These are phyloP conservation scores for Wallacemonas sp. DNA, from an alignment of 208 protist genomes.

Conservation along the genomic window DNA sequence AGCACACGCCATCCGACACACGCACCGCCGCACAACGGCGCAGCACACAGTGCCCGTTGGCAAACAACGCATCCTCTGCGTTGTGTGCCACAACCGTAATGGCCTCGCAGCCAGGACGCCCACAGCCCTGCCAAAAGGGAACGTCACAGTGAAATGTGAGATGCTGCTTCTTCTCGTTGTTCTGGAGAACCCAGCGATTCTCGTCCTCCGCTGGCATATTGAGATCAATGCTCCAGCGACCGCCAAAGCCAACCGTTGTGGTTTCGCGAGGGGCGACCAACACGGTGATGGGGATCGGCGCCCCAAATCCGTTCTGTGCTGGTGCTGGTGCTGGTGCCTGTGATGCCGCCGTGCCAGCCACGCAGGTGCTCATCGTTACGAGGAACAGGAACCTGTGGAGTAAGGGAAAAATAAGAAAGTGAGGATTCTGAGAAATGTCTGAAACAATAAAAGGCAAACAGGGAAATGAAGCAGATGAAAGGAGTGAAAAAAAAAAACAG, in stretches of 20 bases:
- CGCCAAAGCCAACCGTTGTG: conserved; percentile 1
- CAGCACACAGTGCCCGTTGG: conserved; percentile 3
- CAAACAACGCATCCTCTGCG: neutral
- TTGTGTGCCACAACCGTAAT: neutral
- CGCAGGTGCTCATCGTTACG: too few species aligned
- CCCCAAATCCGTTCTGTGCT: neutral
- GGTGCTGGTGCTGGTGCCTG: neutral
- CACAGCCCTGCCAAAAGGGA: too few species aligned
- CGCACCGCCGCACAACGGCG: neutral
- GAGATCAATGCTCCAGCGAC: neutral
- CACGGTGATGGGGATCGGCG: neutral
- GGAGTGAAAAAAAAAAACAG: neutral
- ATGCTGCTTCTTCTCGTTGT: neutral
- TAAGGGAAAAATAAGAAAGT: neutral
- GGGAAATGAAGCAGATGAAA: conserved; percentile 7
- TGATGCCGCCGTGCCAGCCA: too few species aligned
- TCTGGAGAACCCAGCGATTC: too few species aligned
- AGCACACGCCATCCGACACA: neutral
- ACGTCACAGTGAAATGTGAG: neutral
- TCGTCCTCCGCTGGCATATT: neutral
- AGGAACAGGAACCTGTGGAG: neutral
- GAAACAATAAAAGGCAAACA: neutral
- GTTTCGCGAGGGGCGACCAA: neutral
- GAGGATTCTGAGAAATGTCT: neutral
- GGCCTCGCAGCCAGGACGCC: too few species aligned